Base-by-base conservation (phyloP, 208 protist genomes). In the Perkinsela sp. region DNA sequence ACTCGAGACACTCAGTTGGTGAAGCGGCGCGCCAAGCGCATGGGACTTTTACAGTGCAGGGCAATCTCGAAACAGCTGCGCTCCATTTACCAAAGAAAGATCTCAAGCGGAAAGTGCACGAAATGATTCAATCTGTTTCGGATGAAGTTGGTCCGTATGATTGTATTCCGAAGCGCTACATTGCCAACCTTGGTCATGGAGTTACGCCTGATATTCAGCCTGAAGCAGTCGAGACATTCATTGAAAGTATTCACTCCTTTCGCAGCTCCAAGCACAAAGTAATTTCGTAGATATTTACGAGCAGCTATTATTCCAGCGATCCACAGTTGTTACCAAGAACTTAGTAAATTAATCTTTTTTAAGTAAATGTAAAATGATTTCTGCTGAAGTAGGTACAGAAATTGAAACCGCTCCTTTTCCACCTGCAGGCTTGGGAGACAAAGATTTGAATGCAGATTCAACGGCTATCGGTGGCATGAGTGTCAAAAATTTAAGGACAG, bases 121-220 rank as follows among this genome's bases (percentile, higher is more conserved):
- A 16, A 0, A 78, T 80, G 74, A 28, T 81, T 31, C 32, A 48
- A 32, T 48, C 69, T 48, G 31, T 22, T 31, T 29, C 29, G 1
- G 31, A 73, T 72, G 66, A 86, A 81, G 77, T 31, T 80, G 0
- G 1, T 30, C 28, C 30, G 16, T 75, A 16, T 31, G 48, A n/a
- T 85, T 84, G 0, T 68, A 67, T 13, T 72, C 75, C 29, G 66
- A 75, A 66, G n/a, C 31, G 74, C 1, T 81, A 81, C 71, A 90
- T 93, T 72, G 82, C 78, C 32, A 93, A 93, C 70, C 69, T 93
- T 6, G 87, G 87, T n/a, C 85, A 90, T 69, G 87, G 40, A 22
- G 40, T 57, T n/a, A 57, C 40, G 13, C 40, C 40, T n/a, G 40
- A 57, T 57, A 57, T 57, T 22, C 6, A 22, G 13, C 40, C 40